These are phyloP conservation scores for Coleophoma crateriformis DNA, from an alignment of 2,329 filamentous ascomycete species.

Conservation along the genomic window DNA sequence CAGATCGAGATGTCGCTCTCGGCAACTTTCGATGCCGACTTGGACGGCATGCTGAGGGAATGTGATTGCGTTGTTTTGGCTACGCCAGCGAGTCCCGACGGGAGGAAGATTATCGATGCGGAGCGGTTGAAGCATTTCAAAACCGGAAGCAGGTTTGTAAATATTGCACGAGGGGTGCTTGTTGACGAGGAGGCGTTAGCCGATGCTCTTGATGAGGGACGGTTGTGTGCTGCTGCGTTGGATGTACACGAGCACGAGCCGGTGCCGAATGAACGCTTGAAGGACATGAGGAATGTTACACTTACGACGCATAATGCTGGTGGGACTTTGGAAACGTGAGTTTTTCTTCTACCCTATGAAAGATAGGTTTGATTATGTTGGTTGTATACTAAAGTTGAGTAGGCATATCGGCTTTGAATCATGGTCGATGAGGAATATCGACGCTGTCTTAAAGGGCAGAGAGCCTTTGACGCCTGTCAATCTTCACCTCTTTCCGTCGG, in stretches of 20 bases:
- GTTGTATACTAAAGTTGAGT: slow-evolving; percentile 26
- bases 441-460: slow-evolving; percentile 43
- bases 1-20: slow-evolving; percentile 32
- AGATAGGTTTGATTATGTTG: not conserved
- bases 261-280: slow-evolving; percentile 20
- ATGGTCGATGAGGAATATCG: slow-evolving; percentile 60
- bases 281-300: slow-evolving; percentile 32
- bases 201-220: slow-evolving; percentile 47
- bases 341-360: not conserved
- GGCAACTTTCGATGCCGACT: slow-evolving; percentile 43
- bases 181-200: slow-evolving; percentile 61
- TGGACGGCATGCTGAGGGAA: slow-evolving; percentile 44
- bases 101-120: slow-evolving; percentile 41
- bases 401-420: slow-evolving; percentile 54
- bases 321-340: slow-evolving; percentile 54
- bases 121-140: slow-evolving; percentile 45
- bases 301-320: slow-evolving; percentile 65
- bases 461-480: slow-evolving; percentile 25
- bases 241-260: slow-evolving; percentile 63
- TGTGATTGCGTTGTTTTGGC: slow-evolving; percentile 60
- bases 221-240: slow-evolving; percentile 48
- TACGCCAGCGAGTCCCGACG: slow-evolving; percentile 44
- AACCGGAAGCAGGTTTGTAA: slow-evolving; percentile 53
- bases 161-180: slow-evolving; percentile 58
- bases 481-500: slow-evolving; percentile 11